A percentile compares a stretch with the other conserved stretches of the same genome.
phyloP scores from a whole-genome alignment of 139 green algal genomes.

The Picocystis salinarum region DNA sequence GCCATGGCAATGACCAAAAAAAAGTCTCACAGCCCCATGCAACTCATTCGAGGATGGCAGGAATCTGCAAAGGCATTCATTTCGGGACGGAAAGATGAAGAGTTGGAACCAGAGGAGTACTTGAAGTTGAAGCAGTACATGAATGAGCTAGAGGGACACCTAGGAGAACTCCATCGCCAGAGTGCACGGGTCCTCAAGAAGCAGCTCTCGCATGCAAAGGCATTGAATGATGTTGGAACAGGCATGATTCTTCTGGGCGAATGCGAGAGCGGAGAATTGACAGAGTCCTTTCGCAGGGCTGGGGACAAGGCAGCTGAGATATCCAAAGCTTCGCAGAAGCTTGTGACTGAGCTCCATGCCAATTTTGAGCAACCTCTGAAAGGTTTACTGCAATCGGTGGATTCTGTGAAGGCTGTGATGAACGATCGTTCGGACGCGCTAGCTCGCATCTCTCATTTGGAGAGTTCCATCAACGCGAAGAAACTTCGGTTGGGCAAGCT shows the following conservation, averaged over 20 bases:
- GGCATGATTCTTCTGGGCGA: background rate
- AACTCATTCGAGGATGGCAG: background rate
- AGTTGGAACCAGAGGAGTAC: background rate
- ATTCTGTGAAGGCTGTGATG: constrained; percentile 1
- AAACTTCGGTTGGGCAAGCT: constrained; percentile 1
- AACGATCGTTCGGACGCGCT: background rate
- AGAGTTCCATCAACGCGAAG: background rate
- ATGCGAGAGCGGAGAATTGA: background rate
- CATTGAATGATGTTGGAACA: background rate
- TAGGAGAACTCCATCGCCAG: background rate
- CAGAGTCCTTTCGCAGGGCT: background rate
- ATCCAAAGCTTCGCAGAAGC: background rate
- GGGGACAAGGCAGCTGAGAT: background rate
- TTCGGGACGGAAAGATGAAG: background rate
- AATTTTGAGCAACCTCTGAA: constrained; percentile 2
- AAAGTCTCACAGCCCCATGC: background rate
- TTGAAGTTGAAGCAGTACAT: background rate
- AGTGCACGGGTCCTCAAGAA: background rate
- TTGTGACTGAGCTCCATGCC: background rate
- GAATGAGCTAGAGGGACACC: background rate
- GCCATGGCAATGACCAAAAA: background rate
- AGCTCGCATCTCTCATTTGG: background rate
- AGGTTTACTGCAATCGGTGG: background rate
- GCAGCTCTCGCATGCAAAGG: constrained; percentile 1
- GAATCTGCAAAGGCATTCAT: background rate